These are phyloP conservation scores for Nakataea oryzae DNA, from an alignment of 2,329 filamentous ascomycete species.

Conservation along the genomic window DNA sequence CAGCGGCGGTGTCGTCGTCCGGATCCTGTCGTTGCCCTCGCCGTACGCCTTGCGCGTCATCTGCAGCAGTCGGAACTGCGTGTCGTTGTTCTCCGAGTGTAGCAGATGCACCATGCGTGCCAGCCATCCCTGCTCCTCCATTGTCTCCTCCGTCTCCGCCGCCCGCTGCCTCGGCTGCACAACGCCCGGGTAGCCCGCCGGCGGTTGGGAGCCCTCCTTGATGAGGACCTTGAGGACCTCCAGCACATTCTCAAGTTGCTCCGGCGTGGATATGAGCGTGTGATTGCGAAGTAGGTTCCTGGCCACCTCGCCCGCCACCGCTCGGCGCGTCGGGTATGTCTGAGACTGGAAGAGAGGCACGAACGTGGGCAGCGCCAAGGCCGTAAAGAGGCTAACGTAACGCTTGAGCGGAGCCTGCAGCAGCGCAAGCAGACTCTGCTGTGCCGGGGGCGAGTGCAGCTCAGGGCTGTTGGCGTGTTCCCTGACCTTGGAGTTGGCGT, in stretches of 20 bases:
- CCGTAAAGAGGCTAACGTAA: slow-evolving; percentile 94
- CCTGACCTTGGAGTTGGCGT: slow-evolving; percentile 74
- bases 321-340: slow-evolving; percentile 82
- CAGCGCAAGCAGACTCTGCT: slow-evolving; percentile 80
- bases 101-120: slow-evolving; percentile 87
- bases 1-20: slow-evolving; percentile 87
- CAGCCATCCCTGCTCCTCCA: slow-evolving; percentile 96
- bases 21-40: slow-evolving; percentile 89
- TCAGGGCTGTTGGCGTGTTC: slow-evolving; percentile 94
- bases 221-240: slow-evolving; percentile 86
- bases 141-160: slow-evolving; percentile 86
- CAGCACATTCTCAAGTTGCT: slow-evolving; percentile 79
- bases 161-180: slow-evolving; percentile 60
- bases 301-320: slow-evolving; percentile 82
- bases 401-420: slow-evolving; percentile 84
- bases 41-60: slow-evolving; percentile 75
- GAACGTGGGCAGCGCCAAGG: slow-evolving; percentile 82
- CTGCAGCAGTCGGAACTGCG: slow-evolving; percentile 88
- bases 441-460: slow-evolving; percentile 75
- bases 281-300: slow-evolving; percentile 73
- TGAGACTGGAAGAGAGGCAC: slow-evolving; percentile 84
- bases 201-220: slow-evolving; percentile 78
- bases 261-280: slow-evolving; percentile 65
- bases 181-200: slow-evolving; percentile 74
- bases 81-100: slow-evolving; percentile 75